Conservation (phyloP, 305 asterid species). For the Lippia alba region DNA sequence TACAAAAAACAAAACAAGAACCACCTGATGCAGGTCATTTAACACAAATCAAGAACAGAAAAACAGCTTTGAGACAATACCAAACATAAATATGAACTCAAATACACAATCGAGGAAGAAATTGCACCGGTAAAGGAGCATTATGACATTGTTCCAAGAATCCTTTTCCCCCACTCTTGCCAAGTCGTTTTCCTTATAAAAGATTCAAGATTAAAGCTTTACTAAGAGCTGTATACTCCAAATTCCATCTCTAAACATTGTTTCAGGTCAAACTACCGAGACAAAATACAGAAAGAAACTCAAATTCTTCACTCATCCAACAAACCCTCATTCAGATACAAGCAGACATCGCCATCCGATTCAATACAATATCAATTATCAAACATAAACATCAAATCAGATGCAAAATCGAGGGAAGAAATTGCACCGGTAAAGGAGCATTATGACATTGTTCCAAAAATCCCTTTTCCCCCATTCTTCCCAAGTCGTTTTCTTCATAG, state of each 20-base stretch:
- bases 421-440: neutral
- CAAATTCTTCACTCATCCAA: neutral
- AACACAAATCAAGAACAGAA: neutral
- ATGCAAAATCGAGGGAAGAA: neutral
- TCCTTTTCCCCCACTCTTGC: neutral
- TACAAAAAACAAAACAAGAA: neutral
- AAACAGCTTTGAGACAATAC: constrained; percentile 5
- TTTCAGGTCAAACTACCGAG: constrained; percentile 3
- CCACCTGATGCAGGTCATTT: neutral
- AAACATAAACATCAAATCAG: constrained; percentile 7
- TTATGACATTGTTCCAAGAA: constrained; percentile 4
- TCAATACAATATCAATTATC: no score
- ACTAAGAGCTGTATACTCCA: constrained; percentile 19
- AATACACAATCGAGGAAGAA: neutral
- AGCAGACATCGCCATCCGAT: neutral
- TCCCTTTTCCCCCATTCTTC: neutral
- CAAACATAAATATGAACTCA: constrained; percentile 4
- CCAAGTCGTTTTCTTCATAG: neutral
- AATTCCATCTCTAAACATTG: constrained; percentile 16
- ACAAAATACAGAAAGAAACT: no score
- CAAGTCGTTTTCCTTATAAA: neutral
- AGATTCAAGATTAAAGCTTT: neutral
- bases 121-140: neutral
- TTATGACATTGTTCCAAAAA: constrained; percentile 4
- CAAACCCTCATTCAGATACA: constrained; percentile 9